These are phyloP conservation scores for Mucor plumbeus DNA, from an alignment of 371 early-diverging fungal genomes.

Conservation along the genomic window DNA sequence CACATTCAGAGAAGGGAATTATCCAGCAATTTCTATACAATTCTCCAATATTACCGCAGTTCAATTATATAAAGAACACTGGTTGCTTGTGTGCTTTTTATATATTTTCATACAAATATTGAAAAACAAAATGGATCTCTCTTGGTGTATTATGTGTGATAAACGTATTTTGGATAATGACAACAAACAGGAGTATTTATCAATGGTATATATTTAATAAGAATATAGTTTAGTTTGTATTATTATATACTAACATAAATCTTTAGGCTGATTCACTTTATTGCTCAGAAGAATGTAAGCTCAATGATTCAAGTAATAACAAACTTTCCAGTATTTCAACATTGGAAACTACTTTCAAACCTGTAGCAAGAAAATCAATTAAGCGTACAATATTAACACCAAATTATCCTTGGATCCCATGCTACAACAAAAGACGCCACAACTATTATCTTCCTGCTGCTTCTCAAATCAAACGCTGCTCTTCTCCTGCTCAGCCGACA, in stretches of 20 bases:
- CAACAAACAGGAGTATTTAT: background rate
- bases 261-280: conserved; percentile 4
- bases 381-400: background rate
- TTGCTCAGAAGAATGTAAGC: conserved; percentile 13
- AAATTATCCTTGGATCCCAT: conserved; percentile 24
- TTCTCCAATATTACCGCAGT: background rate
- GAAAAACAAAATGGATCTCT: conserved; percentile 27
- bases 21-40: background rate
- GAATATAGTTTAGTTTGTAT: background rate
- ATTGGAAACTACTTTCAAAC: background rate
- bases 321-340: background rate
- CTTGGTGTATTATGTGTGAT: conserved; percentile 40
- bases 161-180: conserved; percentile 11
- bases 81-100: background rate
- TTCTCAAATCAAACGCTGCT: conserved; percentile 12
- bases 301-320: background rate
- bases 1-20: background rate
- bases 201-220: background rate
- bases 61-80: background rate
- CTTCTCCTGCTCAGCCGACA: conserved; percentile 3
- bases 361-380: background rate
- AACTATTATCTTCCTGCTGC: conserved; percentile 8
- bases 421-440: conserved; percentile 19
- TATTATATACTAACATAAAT: background rate
- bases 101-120: background rate